Evolutionary conservation across 2,329 filamentous ascomycete species (phyloP).

Genomic region (Macrophomina tecta): DNA sequence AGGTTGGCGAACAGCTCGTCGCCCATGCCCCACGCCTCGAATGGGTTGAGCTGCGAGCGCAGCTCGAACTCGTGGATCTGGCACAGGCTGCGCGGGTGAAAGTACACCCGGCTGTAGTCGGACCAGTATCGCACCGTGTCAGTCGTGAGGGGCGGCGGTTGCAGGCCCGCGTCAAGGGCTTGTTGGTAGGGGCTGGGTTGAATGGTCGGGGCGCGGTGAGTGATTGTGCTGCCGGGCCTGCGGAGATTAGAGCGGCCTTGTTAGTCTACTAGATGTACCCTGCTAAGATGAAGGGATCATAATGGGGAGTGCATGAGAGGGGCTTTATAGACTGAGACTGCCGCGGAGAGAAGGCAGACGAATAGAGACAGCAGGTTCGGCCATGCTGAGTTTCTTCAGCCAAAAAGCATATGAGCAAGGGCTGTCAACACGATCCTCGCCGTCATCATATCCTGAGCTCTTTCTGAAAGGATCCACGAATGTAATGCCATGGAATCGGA

Average conservation of each 20-base stretch:
- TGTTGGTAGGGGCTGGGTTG: slow-evolving; percentile 76
- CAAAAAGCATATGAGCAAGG: no score
- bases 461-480: background rate
- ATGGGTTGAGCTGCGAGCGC: slow-evolving; percentile 78
- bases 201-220: slow-evolving; percentile 68
- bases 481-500: background rate
- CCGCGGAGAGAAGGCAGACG: no score
- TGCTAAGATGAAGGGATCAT: no score
- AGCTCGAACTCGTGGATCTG: slow-evolving; percentile 89
- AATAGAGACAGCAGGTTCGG: no score
- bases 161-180: slow-evolving; percentile 73
- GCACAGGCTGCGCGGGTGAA: slow-evolving; percentile 84
- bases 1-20: slow-evolving; percentile 49
- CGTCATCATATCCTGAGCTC: background rate
- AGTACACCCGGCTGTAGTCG: slow-evolving; percentile 92
- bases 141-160: slow-evolving; percentile 68
- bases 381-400: no score
- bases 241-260: background rate
- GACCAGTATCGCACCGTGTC: slow-evolving; percentile 92
- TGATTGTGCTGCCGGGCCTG: slow-evolving; percentile 67
- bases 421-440: no score
- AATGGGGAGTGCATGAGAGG: no score
- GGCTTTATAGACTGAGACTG: no score
- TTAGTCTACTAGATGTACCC: background rate
- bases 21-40: slow-evolving; percentile 67